Percentiles rank a stretch among this genome's conserved stretches.
Evolutionary conservation across 108 stramenopile species (phyloP).

Genomic region (Discostella stelligeroides): DNA sequence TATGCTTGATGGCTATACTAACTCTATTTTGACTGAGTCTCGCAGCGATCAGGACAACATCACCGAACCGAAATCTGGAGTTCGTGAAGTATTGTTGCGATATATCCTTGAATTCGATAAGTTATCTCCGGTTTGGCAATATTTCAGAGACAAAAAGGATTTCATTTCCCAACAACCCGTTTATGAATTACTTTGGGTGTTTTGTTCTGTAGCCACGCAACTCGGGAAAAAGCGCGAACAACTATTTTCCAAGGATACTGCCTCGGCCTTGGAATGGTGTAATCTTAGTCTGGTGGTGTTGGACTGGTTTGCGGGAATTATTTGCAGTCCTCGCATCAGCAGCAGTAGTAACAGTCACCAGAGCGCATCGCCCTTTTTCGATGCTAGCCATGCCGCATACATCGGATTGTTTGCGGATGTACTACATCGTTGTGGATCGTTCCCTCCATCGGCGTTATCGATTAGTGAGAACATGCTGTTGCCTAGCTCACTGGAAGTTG

Average conservation of each 20-base stretch:
- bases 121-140: slow-evolving; percentile 31
- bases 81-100: slow-evolving; percentile 26
- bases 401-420: slow-evolving; percentile 28
- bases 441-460: slow-evolving; percentile 37
- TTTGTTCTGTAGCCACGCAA: slow-evolving; percentile 32
- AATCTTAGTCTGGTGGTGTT: slow-evolving; percentile 44
- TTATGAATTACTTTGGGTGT: slow-evolving; percentile 46
- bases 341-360: neutral
- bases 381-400: slow-evolving; percentile 35
- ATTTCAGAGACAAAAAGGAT: slow-evolving; percentile 16
- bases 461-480: slow-evolving; percentile 49
- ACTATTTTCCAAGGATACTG: slow-evolving; percentile 29
- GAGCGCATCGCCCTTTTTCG: slow-evolving; percentile 35
- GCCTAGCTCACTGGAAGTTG: slow-evolving; percentile 8
- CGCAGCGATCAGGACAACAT: slow-evolving; percentile 10
- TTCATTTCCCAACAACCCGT: slow-evolving; percentile 13
- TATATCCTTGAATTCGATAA: slow-evolving; percentile 32
- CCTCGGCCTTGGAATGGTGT: slow-evolving; percentile 35
- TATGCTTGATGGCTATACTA: slow-evolving; percentile 65
- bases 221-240: slow-evolving; percentile 19
- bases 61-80: slow-evolving; percentile 22
- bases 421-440: slow-evolving; percentile 29
- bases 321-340: slow-evolving; percentile 25
- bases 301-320: slow-evolving; percentile 37
- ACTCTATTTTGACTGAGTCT: neutral